phyloP scores from a whole-genome alignment of 495 filamentous ascomycete species.

The Parachaetomium inaequale region DNA sequence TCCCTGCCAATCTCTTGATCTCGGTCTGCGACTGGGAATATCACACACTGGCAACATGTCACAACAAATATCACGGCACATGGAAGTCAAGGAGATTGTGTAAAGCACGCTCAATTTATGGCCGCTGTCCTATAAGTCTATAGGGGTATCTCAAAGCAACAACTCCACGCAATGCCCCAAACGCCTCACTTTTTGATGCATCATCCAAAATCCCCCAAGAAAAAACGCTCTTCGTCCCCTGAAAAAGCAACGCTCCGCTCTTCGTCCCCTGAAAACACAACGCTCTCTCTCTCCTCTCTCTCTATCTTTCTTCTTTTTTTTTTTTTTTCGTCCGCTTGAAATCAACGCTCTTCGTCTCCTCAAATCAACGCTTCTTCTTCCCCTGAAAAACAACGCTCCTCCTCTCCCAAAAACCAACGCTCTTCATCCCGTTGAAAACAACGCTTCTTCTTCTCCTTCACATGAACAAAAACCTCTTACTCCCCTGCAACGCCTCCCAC shows the following conservation, averaged over 20 bases:
- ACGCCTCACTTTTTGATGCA: neutral
- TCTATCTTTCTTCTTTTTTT: no score
- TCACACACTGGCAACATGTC: no score
- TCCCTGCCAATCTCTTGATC: no score
- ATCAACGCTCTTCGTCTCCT: neutral
- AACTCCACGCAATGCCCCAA: neutral
- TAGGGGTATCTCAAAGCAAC: constrained; percentile 5
- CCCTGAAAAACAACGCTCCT: neutral
- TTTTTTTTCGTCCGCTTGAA: no score
- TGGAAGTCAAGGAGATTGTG: no score
- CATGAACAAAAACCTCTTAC: constrained; percentile 15
- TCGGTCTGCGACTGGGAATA: no score
- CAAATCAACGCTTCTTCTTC: neutral
- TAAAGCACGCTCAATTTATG: neutral
- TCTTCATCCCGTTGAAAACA: no score
- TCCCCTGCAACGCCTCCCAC: constrained; percentile 43
- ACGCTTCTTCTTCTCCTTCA: neutral
- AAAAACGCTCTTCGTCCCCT: neutral
- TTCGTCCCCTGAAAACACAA: neutral
- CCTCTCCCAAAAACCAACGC: neutral
- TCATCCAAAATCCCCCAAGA: neutral
- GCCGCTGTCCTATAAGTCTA: neutral
- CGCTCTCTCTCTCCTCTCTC: no score
- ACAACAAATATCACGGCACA: no score
- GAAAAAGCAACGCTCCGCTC: neutral